Evolutionary conservation across 75 land plant species (phyloP), one percentile per base, ranked within the genome.

Genomic region (Selaginella moellendorffii): DNA sequence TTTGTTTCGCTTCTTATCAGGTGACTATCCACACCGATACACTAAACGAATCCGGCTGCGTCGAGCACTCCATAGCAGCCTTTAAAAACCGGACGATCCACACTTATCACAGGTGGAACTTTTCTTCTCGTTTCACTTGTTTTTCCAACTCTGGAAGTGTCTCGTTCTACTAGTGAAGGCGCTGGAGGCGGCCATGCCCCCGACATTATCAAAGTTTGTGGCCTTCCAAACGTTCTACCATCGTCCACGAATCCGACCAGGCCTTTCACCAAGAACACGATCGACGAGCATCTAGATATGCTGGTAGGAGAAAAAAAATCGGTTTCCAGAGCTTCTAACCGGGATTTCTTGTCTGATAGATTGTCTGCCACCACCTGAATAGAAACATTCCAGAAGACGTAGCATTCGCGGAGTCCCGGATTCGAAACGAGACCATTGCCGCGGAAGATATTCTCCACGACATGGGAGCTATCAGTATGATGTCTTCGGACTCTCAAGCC

Each of bases 171-270:
- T 83, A 93, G 98, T 89, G 98, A 93, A 72, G 98, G 98, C 46
- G 98, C 98, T 28, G 98, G 98, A 68, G 98, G 98, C 65, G 98
- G 98, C 56, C 98, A 93, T 84, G 98, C 98, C 63, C 98, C 98
- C 31, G 98, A 93, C 68, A 93, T 93, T 52, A 85, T 93, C 54
- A 80, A 71, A 79, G 98, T 93, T 24, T 93, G 98, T 80, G 90
- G 98, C 59, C 80, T 85, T 54, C 79, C 81, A 72, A 89, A 93
- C 82, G 87, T 93, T 26, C 62, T 93, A 62, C 98, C 98, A 26
- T 93, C 98, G 31, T 93, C 98, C 19, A 93, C 98, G 53, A 93
- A 89, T 68, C 96, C 98, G 27, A 89, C 98, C 56, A 79, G 90
- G 27, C 98, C 98, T 26, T 89, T 69, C 67, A 89, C 98, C 25